Conservation (phyloP, 1,284 basidiomycete genomes). For the Irpex sp. region DNA sequence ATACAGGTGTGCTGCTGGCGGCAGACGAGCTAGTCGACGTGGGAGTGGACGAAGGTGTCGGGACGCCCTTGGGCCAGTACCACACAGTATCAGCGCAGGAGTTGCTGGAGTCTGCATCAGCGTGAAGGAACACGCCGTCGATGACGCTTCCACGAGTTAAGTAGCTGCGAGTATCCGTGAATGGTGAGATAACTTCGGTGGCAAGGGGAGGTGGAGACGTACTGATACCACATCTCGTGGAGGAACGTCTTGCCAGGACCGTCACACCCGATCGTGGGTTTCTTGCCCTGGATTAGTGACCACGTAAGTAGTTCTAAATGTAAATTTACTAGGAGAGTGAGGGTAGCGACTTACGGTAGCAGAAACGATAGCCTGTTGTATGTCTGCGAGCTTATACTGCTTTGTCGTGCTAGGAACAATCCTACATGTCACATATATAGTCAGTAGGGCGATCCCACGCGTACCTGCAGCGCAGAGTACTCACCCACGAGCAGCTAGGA, state of each 20-base stretch:
- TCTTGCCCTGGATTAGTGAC: constrained; percentile 5
- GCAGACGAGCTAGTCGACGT: constrained; percentile 7
- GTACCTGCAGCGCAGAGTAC: not conserved
- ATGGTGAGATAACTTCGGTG: not conserved
- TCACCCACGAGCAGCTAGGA: constrained; percentile 9
- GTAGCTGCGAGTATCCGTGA: constrained; percentile 2
- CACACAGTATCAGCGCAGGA: constrained; percentile 8
- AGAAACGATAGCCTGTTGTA: not conserved
- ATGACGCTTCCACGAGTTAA: constrained; percentile 13
- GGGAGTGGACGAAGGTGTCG: constrained; percentile 7
- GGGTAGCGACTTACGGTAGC: constrained; percentile 3
- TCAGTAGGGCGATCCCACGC: not conserved
- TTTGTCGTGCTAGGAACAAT: constrained; percentile 8
- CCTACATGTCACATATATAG: not conserved
- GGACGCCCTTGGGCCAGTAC: constrained; percentile 13
- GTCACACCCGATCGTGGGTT: constrained; percentile 9
- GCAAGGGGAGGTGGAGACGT: not conserved
- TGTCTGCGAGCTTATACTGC: constrained; percentile 9
- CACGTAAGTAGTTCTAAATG: not conserved
- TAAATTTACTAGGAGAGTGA: not conserved
- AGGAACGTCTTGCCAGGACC: constrained; percentile 7
- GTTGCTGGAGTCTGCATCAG: constrained; percentile 9
- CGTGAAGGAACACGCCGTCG: constrained; percentile 9
- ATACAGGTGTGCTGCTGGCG: not conserved
- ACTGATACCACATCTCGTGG: constrained; percentile 11